phyloP scores from a whole-genome alignment of 1,139 yeast genomes.

The Saccharomyces hybrid region DNA sequence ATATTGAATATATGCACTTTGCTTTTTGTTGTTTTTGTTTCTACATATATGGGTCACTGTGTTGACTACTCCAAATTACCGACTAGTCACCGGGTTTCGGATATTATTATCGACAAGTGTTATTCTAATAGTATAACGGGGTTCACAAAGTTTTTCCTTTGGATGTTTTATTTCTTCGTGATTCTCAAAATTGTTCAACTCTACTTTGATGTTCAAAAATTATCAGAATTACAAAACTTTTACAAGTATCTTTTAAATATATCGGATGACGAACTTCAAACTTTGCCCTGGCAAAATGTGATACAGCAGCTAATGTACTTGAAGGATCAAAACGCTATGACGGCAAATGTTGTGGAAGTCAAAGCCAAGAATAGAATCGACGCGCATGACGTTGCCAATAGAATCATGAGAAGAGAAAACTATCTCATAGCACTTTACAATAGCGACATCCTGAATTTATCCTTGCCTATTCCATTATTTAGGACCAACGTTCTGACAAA shows the following conservation, averaged over 20 bases:
- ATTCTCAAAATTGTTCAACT: constrained; percentile 53
- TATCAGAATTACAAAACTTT: constrained; percentile 34
- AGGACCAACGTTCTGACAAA: constrained; percentile 54
- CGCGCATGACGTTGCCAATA: constrained; percentile 90
- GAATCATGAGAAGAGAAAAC: constrained; percentile 93
- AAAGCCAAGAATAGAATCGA: constrained; percentile 69
- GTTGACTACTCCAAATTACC: constrained; percentile 53
- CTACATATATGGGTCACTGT: constrained; percentile 79
- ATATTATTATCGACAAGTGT: constrained; percentile 57
- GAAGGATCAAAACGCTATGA: constrained; percentile 67
- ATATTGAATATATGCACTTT: constrained; percentile 63
- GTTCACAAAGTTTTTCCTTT: constrained; percentile 48
- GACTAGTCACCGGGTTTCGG: constrained; percentile 33
- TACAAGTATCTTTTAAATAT: constrained; percentile 54
- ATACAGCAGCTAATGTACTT: constrained; percentile 70
- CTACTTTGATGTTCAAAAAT: constrained; percentile 36
- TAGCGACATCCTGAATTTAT: constrained; percentile 62
- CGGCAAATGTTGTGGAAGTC: constrained; percentile 46
- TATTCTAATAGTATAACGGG: constrained; percentile 41
- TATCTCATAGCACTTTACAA: constrained; percentile 85
- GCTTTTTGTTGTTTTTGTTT: constrained; percentile 66
- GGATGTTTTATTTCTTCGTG: constrained; percentile 56
- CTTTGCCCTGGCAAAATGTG: constrained; percentile 87
- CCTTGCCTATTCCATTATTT: constrained; percentile 42
- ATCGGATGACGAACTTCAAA: constrained; percentile 75